A percentile compares a stretch with the other conserved stretches of the same genome.
phyloP scores from a whole-genome alignment of 1,139 yeast species.

The Kodamaea alishanica region DNA sequence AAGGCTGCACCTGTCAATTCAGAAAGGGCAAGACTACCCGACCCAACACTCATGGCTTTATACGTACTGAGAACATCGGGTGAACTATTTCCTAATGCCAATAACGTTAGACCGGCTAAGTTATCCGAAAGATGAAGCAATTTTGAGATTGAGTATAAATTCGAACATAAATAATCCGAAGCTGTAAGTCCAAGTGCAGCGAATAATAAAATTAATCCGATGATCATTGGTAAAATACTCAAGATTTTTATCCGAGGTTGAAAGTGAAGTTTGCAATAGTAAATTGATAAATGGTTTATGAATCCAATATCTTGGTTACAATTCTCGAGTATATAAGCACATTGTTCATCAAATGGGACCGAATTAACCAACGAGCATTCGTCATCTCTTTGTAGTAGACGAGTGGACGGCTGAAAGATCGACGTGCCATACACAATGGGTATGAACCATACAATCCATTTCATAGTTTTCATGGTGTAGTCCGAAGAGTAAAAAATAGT shows the following conservation, averaged over 20 bases:
- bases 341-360: slow-evolving; percentile 34
- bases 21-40: slow-evolving; percentile 78
- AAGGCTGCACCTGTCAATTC: slow-evolving; percentile 85
- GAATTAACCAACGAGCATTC: slow-evolving; percentile 14
- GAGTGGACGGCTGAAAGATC: background rate
- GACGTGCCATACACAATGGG: background rate
- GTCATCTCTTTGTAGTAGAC: background rate
- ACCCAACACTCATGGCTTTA: slow-evolving; percentile 67
- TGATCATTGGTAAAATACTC: slow-evolving; percentile 16
- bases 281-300: slow-evolving; percentile 16
- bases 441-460: background rate
- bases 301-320: slow-evolving; percentile 34
- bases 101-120: slow-evolving; percentile 78
- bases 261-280: slow-evolving; percentile 15
- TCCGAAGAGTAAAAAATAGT: background rate
- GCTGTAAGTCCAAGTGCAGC: slow-evolving; percentile 69
- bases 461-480: background rate
- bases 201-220: slow-evolving; percentile 43
- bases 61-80: slow-evolving; percentile 88
- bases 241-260: slow-evolving; percentile 2
- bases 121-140: slow-evolving; percentile 66
- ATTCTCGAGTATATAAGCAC: slow-evolving; percentile 36
- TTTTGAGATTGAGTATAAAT: slow-evolving; percentile 58
- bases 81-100: slow-evolving; percentile 90
- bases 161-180: slow-evolving; percentile 72